Base-by-base conservation (phyloP, 2,329 filamentous ascomycete genomes). In the Teratosphaeriaceae sp. region DNA sequence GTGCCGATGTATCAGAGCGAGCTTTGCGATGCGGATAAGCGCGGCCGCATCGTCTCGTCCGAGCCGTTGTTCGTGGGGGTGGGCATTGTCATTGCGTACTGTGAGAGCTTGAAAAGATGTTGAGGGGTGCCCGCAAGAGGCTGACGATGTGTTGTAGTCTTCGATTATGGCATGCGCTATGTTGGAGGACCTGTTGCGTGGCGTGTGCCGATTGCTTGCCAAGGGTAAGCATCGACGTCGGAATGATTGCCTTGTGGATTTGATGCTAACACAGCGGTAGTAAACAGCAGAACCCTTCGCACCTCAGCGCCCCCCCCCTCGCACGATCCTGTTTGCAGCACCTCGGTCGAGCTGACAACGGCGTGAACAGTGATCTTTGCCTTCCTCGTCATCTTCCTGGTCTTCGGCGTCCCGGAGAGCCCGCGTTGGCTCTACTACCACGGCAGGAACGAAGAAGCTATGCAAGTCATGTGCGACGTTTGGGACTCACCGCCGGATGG, bases 151-250 rank as follows among this genome's bases (percentile, higher is more conserved):
- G 20, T 13, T 11, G 19, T 5, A 35, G 15, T 59, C 48, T 61
- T 61, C 44, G 61, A 63, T 30, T 62, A 61, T 40, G 61, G 61
- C 6, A 66, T 67, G 58, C 55, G 52, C n/a, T 67, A 57, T 27
- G 60, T 65, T 9, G 51, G 58, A n/a, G 69, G 69, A 2, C 58
- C 61, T 3, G 63, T 71, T 12, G 66, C 65, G 2, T 74, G 70
- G 70, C 55, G 71, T 13, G 50, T 73, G 0, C 70, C 70, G 0
- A 67, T 73, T 31, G 68, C 66, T 3, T 70, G 65, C 42, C 71
- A 74, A 48, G n/a, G n/a, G n/a, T n/a, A n/a, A n/a, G n/a, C n/a
- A n/a, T n/a, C n/a, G n/a, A n/a, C n/a, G n/a, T n/a, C n/a, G n/a
- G n/a, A n/a, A n/a, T n/a, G n/a, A n/a, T n/a, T n/a, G n/a, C n/a